These are phyloP conservation scores for Debaryomycetaceae sp. DNA, from an alignment of 1,139 yeast species.

Conservation along the genomic window DNA sequence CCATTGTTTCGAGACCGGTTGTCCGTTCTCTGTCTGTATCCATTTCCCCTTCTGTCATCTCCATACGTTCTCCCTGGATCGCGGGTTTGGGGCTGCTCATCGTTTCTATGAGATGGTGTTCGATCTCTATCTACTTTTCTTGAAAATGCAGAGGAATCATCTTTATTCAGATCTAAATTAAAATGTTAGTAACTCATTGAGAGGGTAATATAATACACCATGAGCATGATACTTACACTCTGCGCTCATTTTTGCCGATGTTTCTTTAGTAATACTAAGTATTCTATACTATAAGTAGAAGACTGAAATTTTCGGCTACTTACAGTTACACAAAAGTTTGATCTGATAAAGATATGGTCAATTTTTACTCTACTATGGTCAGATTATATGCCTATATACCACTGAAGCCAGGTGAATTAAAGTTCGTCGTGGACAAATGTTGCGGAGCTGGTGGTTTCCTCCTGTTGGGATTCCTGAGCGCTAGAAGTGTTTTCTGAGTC, in stretches of 20 bases:
- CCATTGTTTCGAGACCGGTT: not conserved
- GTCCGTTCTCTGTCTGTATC: not conserved
- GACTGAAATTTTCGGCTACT: not conserved
- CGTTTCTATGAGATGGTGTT: not conserved
- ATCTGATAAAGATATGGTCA: no score
- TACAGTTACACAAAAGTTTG: not conserved
- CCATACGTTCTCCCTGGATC: conserved; percentile 1
- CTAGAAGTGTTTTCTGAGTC: not conserved
- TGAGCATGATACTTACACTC: conserved; percentile 1
- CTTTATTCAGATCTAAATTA: not conserved
- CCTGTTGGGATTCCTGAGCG: not conserved
- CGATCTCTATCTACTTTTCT: not conserved
- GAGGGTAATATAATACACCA: no score
- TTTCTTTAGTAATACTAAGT: no score
- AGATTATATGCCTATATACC: not conserved
- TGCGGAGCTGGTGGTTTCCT: not conserved
- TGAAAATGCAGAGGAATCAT: not conserved
- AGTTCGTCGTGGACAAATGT: conserved; percentile 2
- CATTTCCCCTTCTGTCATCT: conserved; percentile 1
- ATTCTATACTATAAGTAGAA: no score
- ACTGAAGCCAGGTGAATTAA: not conserved
- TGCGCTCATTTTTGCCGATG: no score
- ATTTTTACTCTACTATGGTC: not conserved
- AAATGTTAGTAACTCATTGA: no score
- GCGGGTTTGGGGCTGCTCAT: not conserved